Conservation (phyloP, 768 basidiomycete genomes). For the Mycena filopes region DNA sequence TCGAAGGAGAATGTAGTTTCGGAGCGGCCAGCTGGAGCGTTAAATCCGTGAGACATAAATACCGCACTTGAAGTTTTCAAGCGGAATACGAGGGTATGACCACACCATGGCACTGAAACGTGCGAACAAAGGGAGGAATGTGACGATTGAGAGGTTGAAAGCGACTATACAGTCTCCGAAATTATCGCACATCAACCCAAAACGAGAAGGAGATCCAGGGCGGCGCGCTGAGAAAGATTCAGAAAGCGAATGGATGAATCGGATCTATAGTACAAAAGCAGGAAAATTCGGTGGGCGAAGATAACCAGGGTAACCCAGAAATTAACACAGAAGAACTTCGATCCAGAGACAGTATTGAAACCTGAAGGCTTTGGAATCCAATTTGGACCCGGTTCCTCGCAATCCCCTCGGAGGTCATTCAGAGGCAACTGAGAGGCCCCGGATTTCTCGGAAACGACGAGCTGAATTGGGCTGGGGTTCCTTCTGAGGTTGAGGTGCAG, state of each 20-base stretch:
- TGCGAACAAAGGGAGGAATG: neutral
- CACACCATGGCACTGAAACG: neutral
- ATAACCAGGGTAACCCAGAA: neutral
- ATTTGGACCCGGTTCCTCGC: neutral
- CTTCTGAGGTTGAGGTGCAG: too few species aligned
- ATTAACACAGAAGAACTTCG: neutral
- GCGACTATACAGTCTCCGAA: neutral
- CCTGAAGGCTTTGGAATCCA: too few species aligned
- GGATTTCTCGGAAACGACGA: constrained; percentile 18
- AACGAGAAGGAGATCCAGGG: too few species aligned
- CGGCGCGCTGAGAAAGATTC: too few species aligned
- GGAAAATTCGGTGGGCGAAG: neutral
- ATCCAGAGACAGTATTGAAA: neutral
- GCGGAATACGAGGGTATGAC: neutral
- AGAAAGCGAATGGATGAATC: too few species aligned
- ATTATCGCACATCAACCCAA: neutral
- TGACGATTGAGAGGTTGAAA: too few species aligned
- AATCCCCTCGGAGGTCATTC: too few species aligned
- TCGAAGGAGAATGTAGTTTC: neutral
- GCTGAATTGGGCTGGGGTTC: too few species aligned
- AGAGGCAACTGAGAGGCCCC: constrained; percentile 1
- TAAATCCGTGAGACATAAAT: constrained; percentile 2
- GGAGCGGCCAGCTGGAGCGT: neutral
- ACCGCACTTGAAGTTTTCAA: neutral
- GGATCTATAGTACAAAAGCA: neutral